Base-by-base conservation (phyloP, 2,329 filamentous ascomycete genomes). In the Penicillium oxalicum region DNA sequence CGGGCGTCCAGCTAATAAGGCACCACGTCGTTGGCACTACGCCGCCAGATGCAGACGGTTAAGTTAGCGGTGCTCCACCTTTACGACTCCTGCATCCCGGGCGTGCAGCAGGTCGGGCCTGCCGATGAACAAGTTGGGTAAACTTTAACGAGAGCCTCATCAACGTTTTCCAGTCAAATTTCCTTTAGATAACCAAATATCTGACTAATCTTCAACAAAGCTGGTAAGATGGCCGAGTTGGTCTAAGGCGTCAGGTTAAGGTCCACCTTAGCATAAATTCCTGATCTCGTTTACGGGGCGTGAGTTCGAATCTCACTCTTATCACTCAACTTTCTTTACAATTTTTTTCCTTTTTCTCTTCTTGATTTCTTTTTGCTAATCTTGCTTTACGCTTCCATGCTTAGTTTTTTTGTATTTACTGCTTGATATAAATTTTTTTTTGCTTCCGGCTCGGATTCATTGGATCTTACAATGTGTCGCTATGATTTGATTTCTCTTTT, bases 201-300 rank as follows among this genome's bases (percentile, higher is more conserved):
- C 4, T 8, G 0, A 3, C 9, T 4, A 27, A 6, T 2, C 2
- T 26, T 0, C 5, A 45, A 43, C n/a, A 2, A 25, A 48, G 27
- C 26, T 52, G 60, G 60, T 56, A 62, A 62, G 60, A 62, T 62
- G 60, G 60, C 60, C 60, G 60, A 62, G 60, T 62, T 62, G 60
- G 60, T 62, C 60, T 51, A 62, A 61, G 60, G 60, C 60, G 60
- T 60, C 59, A 62, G 60, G 60, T 62, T 62, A 62, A 62, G 60
- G 60, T 59, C 41, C 41, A 60, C 57, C 59, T 61, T 61, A 49
- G 57, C 57, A 45, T 39, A 48, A 47, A 52, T 50, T 56, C 54
- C 54, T 56, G 54, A 52, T 56, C 54, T 56, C 48, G 47, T 39
- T 52, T 50, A 50, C 47, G 48, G 48, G 54, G 54, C 54, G 54